Evolutionary conservation across 129 eudicot genomes (phyloP).

Genomic region (Scalesia atractyloides): DNA sequence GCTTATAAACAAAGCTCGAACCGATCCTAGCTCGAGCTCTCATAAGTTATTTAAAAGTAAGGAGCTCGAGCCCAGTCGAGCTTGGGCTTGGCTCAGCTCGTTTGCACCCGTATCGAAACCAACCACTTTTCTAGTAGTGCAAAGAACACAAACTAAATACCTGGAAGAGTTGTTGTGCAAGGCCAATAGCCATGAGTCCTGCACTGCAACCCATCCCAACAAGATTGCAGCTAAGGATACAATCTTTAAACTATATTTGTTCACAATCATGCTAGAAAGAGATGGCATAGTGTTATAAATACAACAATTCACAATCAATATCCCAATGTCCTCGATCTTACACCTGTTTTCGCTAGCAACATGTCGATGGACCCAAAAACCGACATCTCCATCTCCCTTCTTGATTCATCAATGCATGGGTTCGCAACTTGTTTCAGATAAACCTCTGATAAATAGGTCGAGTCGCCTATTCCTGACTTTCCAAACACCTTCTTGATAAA

Average conservation of each 20-base stretch:
- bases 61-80: too few relatives aligned
- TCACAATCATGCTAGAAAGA: conserved; percentile 52
- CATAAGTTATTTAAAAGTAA: too few relatives aligned
- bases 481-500: conserved; percentile 40
- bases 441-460: conserved; percentile 49
- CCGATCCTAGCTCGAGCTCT: too few relatives aligned
- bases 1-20: too few relatives aligned
- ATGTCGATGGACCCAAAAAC: conserved; percentile 59
- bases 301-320: conserved; percentile 53
- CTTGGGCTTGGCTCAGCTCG: too few relatives aligned
- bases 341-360: conserved; percentile 49
- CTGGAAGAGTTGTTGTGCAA: conserved; percentile 64
- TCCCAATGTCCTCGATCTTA: conserved; percentile 46
- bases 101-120: too few relatives aligned
- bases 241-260: conserved; percentile 51
- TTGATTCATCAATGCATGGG: conserved; percentile 35
- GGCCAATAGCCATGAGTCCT: conserved; percentile 53
- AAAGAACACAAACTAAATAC: conserved; percentile 20
- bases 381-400: conserved; percentile 51
- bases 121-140: too few relatives aligned
- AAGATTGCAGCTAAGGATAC: conserved; percentile 50
- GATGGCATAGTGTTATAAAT: conserved; percentile 54
- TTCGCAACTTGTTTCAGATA: conserved; percentile 20
- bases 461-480: conserved; percentile 53
- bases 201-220: conserved; percentile 83